Evolutionary conservation across 306 rosid species (phyloP).

Genomic region (Vicia faba): DNA sequence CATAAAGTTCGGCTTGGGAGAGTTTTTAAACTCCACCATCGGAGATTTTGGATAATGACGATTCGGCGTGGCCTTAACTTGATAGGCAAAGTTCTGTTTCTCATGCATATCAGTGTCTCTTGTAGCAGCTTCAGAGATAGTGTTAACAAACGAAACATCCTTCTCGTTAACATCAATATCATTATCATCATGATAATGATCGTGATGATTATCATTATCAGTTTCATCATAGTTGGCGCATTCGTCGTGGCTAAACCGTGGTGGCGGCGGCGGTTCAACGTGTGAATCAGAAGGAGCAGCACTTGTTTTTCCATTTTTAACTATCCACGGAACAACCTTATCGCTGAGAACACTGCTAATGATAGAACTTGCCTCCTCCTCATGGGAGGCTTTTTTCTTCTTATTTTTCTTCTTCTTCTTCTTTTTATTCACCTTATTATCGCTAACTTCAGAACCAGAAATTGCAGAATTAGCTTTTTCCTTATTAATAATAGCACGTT

Average conservation of each 20-base stretch:
- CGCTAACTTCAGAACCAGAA: slow-evolving; percentile 42
- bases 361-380: slow-evolving; percentile 35
- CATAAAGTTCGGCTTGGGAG: slow-evolving; percentile 6
- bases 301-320: slow-evolving; percentile 39
- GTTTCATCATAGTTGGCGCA: background rate
- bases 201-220: background rate
- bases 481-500: slow-evolving; percentile 6
- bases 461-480: slow-evolving; percentile 44
- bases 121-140: background rate
- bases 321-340: slow-evolving; percentile 32
- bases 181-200: background rate
- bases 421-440: background rate
- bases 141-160: background rate
- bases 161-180: background rate
- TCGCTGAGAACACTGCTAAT: slow-evolving; percentile 43
- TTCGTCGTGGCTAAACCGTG: background rate
- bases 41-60: slow-evolving; percentile 2
- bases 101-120: background rate
- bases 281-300: background rate
- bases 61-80: slow-evolving; percentile 22
- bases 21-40: background rate
- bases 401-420: slow-evolving; percentile 20
- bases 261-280: background rate
- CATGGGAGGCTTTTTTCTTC: slow-evolving; percentile 24
- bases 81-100: background rate